phyloP scores from a whole-genome alignment of 306 rosid species.

The Prunus salicina region DNA sequence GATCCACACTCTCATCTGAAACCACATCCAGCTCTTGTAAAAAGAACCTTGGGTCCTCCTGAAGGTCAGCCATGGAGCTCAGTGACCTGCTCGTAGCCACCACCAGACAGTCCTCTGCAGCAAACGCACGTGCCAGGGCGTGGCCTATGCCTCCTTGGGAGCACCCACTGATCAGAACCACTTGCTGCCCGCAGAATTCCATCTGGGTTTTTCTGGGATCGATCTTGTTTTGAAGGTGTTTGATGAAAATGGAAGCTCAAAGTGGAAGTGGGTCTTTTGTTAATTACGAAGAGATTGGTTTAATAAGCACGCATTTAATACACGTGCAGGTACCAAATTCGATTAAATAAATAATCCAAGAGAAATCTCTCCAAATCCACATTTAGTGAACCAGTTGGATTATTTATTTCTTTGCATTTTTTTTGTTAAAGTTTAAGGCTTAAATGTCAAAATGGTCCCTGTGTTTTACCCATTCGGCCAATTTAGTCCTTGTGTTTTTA shows the following conservation, averaged over 20 bases:
- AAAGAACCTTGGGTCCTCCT: slow-evolving; percentile 44
- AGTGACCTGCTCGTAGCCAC: slow-evolving; percentile 71
- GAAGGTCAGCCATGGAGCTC: slow-evolving; percentile 56
- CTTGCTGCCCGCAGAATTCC: slow-evolving; percentile 38
- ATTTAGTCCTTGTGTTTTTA: no score
- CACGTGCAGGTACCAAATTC: no score
- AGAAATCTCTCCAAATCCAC: no score
- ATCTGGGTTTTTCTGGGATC: not conserved
- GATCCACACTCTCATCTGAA: slow-evolving; percentile 62
- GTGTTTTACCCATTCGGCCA: no score
- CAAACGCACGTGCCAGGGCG: slow-evolving; percentile 71
- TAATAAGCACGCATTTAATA: no score
- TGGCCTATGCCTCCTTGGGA: slow-evolving; percentile 69
- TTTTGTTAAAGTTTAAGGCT: no score
- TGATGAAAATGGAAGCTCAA: not conserved
- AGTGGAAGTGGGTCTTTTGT: not conserved
- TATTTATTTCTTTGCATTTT: no score
- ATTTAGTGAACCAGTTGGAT: no score
- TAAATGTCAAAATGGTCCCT: no score
- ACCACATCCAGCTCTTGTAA: slow-evolving; percentile 70
- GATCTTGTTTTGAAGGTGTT: not conserved
- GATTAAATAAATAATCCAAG: no score
- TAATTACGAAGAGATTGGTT: no score
- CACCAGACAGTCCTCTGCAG: slow-evolving; percentile 55
- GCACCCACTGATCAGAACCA: slow-evolving; percentile 81